Evolutionary conservation across 1,139 yeast genomes (phyloP), one percentile per base, ranked within the genome.

Genomic region (Blastobotrys malaysiensis): DNA sequence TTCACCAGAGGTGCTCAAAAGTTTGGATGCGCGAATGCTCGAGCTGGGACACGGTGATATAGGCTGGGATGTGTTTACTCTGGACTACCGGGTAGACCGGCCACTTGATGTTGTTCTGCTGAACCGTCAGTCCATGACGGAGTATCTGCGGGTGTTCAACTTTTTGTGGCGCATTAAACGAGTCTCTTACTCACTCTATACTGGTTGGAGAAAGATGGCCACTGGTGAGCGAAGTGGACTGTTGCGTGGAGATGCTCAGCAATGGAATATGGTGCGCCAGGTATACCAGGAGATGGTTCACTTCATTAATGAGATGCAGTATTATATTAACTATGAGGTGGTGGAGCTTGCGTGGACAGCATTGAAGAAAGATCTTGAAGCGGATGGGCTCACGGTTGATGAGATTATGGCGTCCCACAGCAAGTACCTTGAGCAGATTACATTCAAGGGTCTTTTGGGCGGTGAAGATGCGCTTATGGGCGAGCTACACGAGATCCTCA

Each of bases 31-130:
- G 0, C 75, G 97, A 49, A 77, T 91, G 49, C 75, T 90, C 51
- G 91, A 71, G 52, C 72, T 84, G 44, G 82, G 82, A 2, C 80
- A 84, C 61, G 95, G 95, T 0, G 82, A 74, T 59, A 57, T 66
- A 46, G 77, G 79, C 74, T 93, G 98, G 98, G 96, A 91, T 65
- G 90, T 88, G 3, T 91, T 93, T 68, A 89, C 97, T 0, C 73
- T 93, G 49, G 97, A 90, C 65, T 93, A 88, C 67, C 77, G 83
- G 52, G 74, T 89, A 4, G 86, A 80, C 50, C 69, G 79, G 16
- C 65, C 91, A 81, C 18, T 76, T 45, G 73, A 72, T 45, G 60
- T 64, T 22, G 72, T 71, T 7, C 60, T 75, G 5, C 57, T 75
- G 46, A 73, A 73, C 55, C 58, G 61, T 13, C 55, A 53, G 43